Evolutionary conservation across 2,329 filamentous ascomycete genomes (phyloP), one percentile per base, ranked within the genome.

Genomic region (Neonectria ditissima): DNA sequence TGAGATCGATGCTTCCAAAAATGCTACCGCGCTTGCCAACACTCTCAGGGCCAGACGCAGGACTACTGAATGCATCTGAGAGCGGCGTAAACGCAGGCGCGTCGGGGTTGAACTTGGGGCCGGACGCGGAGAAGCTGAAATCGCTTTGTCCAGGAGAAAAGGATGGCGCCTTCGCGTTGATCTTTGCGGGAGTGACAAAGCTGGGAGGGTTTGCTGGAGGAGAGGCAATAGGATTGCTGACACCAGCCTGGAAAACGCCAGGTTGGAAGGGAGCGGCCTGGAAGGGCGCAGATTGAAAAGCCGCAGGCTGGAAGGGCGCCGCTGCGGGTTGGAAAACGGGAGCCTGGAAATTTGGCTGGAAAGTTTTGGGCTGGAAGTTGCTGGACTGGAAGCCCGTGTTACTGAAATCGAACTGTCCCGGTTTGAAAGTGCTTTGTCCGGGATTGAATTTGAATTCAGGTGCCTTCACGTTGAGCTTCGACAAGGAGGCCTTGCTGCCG

Each of bases 391-490:
- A 69, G n/a, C 24, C 59, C 24, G 43, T 30, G 26, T 28, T 61
- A 39, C 48, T 57, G 24, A 73, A 71, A 50, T 63, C 65, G 53
- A 69, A 73, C 39, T 73, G 65, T 1, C 69, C 70, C 30, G 70
- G 69, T 5, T 68, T 73, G 24, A 72, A 72, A 32, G 63, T 71
- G 71, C 77, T 85, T 11, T 69, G 54, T n/a, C 79, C 76, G 4
- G 86, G 86, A 65, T 88, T 87, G 78, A 95, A 95, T 71, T 91
- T 93, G 83, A 97, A 97, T 74, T 96, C 93, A 50, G 94, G 92
- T 0, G 95, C 95, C 66, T 91, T 88, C 30, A 97, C 94, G 72
- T 98, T 98, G 70, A 98, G 86, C 69, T 90, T 94, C 1, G 93
- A 93, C 45, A 90, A 78, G 0, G 89, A 94, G 3, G 89, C 83